phyloP scores from a whole-genome alignment of 768 basidiomycete species.

The Russula sp. region DNA sequence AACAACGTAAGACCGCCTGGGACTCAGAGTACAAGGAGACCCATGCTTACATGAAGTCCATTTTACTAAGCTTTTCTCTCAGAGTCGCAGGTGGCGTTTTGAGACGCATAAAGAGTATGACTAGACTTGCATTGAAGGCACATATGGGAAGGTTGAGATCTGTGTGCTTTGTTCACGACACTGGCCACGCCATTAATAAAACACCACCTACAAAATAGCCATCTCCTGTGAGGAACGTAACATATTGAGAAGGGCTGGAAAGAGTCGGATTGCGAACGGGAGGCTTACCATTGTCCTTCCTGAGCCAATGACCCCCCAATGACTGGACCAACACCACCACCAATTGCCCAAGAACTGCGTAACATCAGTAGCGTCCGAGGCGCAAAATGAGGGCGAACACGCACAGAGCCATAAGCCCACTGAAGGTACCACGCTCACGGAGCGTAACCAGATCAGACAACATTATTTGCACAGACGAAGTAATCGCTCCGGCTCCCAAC shows the following conservation, averaged over 20 bases:
- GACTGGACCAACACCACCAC: constrained; percentile 7
- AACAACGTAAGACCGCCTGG: background rate
- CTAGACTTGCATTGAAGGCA: constrained; percentile 27
- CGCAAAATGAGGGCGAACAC: background rate
- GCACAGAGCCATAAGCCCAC: constrained; percentile 30
- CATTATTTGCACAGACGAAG: constrained; percentile 30
- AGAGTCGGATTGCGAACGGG: background rate
- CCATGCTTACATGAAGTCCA: constrained; percentile 36
- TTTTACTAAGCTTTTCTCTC: constrained; percentile 31
- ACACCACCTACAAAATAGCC: constrained; percentile 22
- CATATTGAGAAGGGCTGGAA: no score
- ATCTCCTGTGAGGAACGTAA: constrained; percentile 16
- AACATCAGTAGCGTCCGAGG: background rate
- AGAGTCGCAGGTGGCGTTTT: constrained; percentile 32
- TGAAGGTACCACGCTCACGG: constrained; percentile 32
- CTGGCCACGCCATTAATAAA: background rate
- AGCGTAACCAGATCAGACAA: constrained; percentile 33
- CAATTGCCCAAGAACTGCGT: constrained; percentile 28
- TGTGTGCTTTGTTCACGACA: constrained; percentile 7
- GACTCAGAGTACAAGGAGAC: background rate
- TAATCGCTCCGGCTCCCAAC: constrained; percentile 29
- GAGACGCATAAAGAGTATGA: constrained; percentile 32
- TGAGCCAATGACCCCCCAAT: no score
- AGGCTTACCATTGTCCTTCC: background rate
- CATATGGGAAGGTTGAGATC: constrained; percentile 38